A percentile compares a stretch with the other conserved stretches of the same genome.
These are phyloP conservation scores for Talaromyces sp. DNA, from an alignment of 2,329 filamentous ascomycete genomes.

Conservation along the genomic window DNA sequence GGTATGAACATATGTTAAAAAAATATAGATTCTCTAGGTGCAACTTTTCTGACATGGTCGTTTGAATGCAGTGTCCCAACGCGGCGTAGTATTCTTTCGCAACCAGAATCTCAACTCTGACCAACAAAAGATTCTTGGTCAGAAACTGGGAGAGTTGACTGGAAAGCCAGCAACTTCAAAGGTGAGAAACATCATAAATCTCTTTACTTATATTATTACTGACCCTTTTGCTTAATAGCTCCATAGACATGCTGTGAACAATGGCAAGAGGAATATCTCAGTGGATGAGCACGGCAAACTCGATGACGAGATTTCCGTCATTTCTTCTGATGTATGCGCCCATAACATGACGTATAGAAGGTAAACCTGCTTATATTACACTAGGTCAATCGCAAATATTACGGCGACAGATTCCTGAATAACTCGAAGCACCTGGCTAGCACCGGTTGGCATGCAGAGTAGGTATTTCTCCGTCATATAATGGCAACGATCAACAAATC, in stretches of 20 bases:
- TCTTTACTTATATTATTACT: neutral
- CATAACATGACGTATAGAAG: neutral
- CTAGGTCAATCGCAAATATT: neutral
- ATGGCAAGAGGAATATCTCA: slow-evolving; percentile 16
- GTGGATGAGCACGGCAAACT: slow-evolving; percentile 41
- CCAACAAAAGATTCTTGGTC: slow-evolving; percentile 31
- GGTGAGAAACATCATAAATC: slow-evolving; percentile 25
- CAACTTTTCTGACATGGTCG: neutral
- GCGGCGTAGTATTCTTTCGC: slow-evolving; percentile 27
- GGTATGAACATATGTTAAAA: neutral
- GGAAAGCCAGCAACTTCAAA: slow-evolving; percentile 43
- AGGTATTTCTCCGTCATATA: neutral
- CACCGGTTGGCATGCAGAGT: slow-evolving; percentile 48
- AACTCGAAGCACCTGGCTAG: neutral
- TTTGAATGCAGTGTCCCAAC: slow-evolving; percentile 30
- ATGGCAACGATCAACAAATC: slow-evolving; percentile 8
- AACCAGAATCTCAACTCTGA: slow-evolving; percentile 5
- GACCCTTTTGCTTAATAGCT: slow-evolving; percentile 43
- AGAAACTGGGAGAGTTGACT: slow-evolving; percentile 44
- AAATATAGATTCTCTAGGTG: too few species aligned
- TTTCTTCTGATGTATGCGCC: slow-evolving; percentile 35
- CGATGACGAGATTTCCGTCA: slow-evolving; percentile 47
- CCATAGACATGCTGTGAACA: neutral
- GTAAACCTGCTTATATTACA: neutral
- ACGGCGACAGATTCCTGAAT: neutral